Base-by-base conservation (phyloP, 345 rosid species). In the Melaleuca quinquenervia region DNA sequence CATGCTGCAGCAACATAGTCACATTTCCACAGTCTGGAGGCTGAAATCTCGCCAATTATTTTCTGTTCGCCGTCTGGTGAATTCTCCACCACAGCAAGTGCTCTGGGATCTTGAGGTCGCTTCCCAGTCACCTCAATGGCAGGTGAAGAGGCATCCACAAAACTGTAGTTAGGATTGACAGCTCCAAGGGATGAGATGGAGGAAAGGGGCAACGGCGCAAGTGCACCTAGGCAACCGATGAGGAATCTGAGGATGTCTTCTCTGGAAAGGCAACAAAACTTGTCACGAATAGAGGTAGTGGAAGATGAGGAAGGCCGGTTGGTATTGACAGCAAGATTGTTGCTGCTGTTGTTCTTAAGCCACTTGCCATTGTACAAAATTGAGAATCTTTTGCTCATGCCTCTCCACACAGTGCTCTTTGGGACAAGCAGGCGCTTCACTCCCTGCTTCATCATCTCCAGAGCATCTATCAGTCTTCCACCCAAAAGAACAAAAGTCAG, bases 401-500 rank as follows among this genome's bases (percentile, higher is more conserved):
- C 98, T 93, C 92, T 96, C 99, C 98, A 95, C 36, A 84, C 93
- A 48, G 88, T 90, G 83, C 95, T 92, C 90, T 96, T 97, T 0
- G 93, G 94, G 85, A 97, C 98, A 22, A 97, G 93, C 87, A 97
- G 98, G 82, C 99, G 94, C 88, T 93, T 93, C 84, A 93, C 98
- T 21, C 98, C 98, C 85, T 97, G 99, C 93, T 95, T 97, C 98
- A 96, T 97, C 99, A 96, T 97, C 91, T 96, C 99, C 88, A 97
- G 82, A 14, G 98, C 99, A 88, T 97, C 99, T 76, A 97, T 94
- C 91, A 97, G 90, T 90, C 99, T 97, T 87, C 75, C 89, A 85
- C 80, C 8, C 86, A 86, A 85, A 58, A 89, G n/a, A 84, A 82
- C 27, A 49, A 41, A 86, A 86, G n/a, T 83, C 26, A 52, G 49